Evolutionary conservation across 352 stramenopile species (phyloP), one percentile per base, ranked within the genome.

Genomic region (Globisporangium solare): DNA sequence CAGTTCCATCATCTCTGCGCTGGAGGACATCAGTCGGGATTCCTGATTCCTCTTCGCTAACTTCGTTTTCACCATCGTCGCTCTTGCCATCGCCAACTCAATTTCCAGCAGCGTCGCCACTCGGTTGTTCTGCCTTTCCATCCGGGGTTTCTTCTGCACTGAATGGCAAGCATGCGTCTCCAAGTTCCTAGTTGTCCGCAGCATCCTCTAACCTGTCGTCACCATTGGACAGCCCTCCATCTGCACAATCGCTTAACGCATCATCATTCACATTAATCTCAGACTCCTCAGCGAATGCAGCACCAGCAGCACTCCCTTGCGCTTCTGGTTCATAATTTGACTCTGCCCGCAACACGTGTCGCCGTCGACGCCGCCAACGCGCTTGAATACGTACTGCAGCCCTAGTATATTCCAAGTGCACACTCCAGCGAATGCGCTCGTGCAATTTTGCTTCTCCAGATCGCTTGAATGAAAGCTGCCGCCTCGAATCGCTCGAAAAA

Each of bases 361-460:
- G 51, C 8, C 61, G 45, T 14, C 54, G 22, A 39, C 63, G 49
- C 57, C 72, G 63, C 76, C 76, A 87, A 17, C 66, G 54, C 4
- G 68, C 67, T 43, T 86, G 76, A 15, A 86, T 74, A 46, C 71
- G 82, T 43, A 80, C 67, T 1, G 67, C 54, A 2, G 76, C 73
- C 49, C 73, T 68, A 15, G 79, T 6, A 24, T 66, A 27, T 5
- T 67, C 66, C 13, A 82, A 5, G n/a, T 65, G 54, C 14, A 47
- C 51, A 4, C 64, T 46, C 60, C 66, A 54, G 15, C 56, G 56
- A 20, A 55, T 43, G 45, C 51, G 66, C 14, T 74, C 54, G 1
- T 47, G 56, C 37, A n/a, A 18, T 54, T 49, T 45, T 65, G 13
- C 58, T 53, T 41, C 75, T 70, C 71, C 73, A 86, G 2, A 63